These are phyloP conservation scores for Phialophora verrucosa DNA, from an alignment of 2,329 filamentous ascomycete species.

Conservation along the genomic window DNA sequence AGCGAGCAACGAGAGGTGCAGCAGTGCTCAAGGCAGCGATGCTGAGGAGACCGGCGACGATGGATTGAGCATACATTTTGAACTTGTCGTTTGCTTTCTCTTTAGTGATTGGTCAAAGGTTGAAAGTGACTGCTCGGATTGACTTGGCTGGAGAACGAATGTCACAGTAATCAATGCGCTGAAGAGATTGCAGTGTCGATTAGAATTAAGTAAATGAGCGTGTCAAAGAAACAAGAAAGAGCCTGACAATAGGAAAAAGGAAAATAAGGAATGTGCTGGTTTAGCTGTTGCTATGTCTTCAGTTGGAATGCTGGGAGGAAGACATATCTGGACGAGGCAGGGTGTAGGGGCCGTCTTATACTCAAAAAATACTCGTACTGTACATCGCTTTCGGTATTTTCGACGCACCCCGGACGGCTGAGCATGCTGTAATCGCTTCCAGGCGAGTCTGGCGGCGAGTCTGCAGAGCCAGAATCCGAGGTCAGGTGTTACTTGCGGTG, in stretches of 20 bases:
- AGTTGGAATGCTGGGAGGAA: slow-evolving; percentile 27
- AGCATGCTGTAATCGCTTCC: neutral
- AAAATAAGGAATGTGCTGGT: slow-evolving; percentile 25
- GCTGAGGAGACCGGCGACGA: slow-evolving; percentile 27
- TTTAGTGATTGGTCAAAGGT: neutral
- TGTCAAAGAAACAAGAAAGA: slow-evolving; percentile 29
- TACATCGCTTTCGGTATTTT: neutral
- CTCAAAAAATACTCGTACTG: neutral
- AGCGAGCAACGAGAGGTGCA: slow-evolving; percentile 24
- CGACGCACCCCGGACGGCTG: neutral
- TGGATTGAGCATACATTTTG: slow-evolving; percentile 17
- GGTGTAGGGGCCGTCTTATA: slow-evolving; percentile 23
- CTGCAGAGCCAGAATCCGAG: neutral
- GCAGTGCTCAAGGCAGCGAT: slow-evolving; percentile 19
- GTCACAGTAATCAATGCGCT: neutral
- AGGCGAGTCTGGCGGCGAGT: neutral
- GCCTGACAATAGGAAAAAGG: slow-evolving; percentile 22
- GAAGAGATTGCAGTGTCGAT: neutral
- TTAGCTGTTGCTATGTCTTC: slow-evolving; percentile 22
- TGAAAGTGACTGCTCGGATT: neutral
- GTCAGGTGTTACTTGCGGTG: slow-evolving; percentile 4
- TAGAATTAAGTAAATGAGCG: slow-evolving; percentile 15
- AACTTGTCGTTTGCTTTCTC: neutral
- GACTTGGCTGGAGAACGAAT: slow-evolving; percentile 15
- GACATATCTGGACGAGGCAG: slow-evolving; percentile 12